A percentile compares a stretch with the other conserved stretches of the same genome.
phyloP scores from a whole-genome alignment of 768 basidiomycete genomes.

The Naematelia encephala region DNA sequence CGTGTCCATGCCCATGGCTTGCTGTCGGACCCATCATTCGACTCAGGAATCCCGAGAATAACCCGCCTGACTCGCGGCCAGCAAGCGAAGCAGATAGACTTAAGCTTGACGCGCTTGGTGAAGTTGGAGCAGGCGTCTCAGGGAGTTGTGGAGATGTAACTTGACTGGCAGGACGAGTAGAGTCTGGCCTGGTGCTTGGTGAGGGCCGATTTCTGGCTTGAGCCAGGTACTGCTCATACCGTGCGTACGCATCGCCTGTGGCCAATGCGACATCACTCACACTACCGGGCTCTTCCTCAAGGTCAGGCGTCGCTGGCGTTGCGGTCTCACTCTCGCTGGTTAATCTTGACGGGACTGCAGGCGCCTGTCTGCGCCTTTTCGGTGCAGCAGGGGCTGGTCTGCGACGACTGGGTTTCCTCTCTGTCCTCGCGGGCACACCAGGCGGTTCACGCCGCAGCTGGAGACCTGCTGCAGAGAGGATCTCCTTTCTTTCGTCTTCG shows the following conservation, averaged over 20 bases:
- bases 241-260: slow-evolving; percentile 80
- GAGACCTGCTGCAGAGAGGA: slow-evolving; percentile 84
- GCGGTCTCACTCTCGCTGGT: slow-evolving; percentile 22
- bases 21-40: slow-evolving; percentile 29
- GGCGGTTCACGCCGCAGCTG: slow-evolving; percentile 66
- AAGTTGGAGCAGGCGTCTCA: slow-evolving; percentile 24
- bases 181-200: not conserved
- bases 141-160: slow-evolving; percentile 49
- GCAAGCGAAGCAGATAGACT: slow-evolving; percentile 15
- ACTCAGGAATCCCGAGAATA: slow-evolving; percentile 35
- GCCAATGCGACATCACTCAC: slow-evolving; percentile 16
- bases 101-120: not conserved
- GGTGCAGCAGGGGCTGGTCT: slow-evolving; percentile 44
- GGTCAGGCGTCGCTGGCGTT: not conserved
- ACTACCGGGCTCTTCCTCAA: slow-evolving; percentile 12
- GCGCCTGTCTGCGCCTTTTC: slow-evolving; percentile 53
- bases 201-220: slow-evolving; percentile 44
- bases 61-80: slow-evolving; percentile 15
- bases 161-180: slow-evolving; percentile 51
- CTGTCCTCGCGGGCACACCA: slow-evolving; percentile 46
- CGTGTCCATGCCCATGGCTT: slow-evolving; percentile 3
- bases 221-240: slow-evolving; percentile 76
- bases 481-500: slow-evolving; percentile 71
- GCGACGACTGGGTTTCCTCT: slow-evolving; percentile 21
- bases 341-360: slow-evolving; percentile 30